Evolutionary conservation across 179 eudicot genomes (phyloP).

Genomic region (Gypsophila paniculata): DNA sequence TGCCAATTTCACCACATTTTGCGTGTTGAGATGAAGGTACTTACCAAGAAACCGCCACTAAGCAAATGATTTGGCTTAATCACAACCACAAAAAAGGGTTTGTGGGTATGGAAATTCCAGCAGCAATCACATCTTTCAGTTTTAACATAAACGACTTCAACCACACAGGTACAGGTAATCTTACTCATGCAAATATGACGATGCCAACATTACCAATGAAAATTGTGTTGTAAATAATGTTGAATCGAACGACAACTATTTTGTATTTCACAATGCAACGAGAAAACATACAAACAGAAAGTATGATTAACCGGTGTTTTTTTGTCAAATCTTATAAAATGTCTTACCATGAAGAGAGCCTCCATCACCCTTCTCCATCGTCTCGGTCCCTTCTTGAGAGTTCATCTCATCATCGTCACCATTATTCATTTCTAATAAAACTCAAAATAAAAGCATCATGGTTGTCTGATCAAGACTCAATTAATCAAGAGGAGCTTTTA

Average conservation of each 20-base stretch:
- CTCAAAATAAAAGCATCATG: background rate
- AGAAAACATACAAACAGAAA: background rate
- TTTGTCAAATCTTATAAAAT: background rate
- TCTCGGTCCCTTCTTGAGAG: background rate
- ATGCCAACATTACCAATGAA: background rate
- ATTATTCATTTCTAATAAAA: background rate
- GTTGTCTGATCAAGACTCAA: background rate
- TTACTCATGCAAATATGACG: background rate
- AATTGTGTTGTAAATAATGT: background rate
- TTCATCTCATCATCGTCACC: conserved; percentile 14
- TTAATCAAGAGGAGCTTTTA: background rate
- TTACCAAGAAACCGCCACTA: conserved; percentile 16
- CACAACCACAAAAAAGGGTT: conserved; percentile 25
- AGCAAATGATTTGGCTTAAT: background rate
- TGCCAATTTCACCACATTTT: background rate
- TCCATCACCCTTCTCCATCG: background rate
- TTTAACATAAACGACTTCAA: background rate
- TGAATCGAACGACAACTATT: no score
- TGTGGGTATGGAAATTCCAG: conserved; percentile 16
- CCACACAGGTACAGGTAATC: conserved; percentile 9
- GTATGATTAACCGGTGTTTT: background rate
- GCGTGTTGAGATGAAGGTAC: background rate
- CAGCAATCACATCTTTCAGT: background rate
- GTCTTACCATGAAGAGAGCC: background rate
- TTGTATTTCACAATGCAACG: no score